phyloP scores from a whole-genome alignment of 129 eudicot species.

The Flaveria brownii region DNA sequence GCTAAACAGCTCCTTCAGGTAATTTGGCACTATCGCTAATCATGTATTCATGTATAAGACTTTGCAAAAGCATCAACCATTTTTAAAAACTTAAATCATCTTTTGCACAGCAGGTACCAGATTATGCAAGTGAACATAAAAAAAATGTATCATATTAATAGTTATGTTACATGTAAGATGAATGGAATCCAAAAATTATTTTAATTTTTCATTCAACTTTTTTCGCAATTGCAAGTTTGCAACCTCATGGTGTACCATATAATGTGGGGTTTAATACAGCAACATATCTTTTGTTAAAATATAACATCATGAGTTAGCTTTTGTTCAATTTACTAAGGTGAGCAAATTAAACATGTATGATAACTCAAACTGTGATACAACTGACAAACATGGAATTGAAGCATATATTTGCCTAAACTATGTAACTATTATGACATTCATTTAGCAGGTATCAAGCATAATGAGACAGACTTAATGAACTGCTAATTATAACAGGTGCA shows the following conservation, averaged over 20 bases:
- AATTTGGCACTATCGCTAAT: neutral
- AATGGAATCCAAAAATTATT: neutral
- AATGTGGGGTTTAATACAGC: too few relatives aligned
- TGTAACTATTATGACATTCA: neutral
- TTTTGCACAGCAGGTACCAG: neutral
- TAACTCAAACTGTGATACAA: neutral
- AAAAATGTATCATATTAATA: neutral
- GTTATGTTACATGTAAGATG: neutral
- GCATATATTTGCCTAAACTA: neutral
- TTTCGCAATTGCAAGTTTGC: neutral
- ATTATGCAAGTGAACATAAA: neutral
- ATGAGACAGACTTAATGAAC: neutral
- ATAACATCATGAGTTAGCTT: neutral
- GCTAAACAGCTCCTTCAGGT: conserved; percentile 65
- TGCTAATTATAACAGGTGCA: conserved; percentile 41
- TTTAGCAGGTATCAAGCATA: conserved; percentile 1
- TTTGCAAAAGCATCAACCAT: conserved; percentile 9
- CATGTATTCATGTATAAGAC: neutral
- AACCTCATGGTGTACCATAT: neutral
- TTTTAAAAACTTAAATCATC: neutral
- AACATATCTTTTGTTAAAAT: neutral
- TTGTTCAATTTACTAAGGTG: neutral
- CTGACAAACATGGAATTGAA: neutral
- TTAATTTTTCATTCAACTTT: neutral
- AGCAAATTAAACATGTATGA: neutral